Base-by-base conservation (phyloP, 2,329 filamentous ascomycete species). In the Cladosporium cucumerinum region DNA sequence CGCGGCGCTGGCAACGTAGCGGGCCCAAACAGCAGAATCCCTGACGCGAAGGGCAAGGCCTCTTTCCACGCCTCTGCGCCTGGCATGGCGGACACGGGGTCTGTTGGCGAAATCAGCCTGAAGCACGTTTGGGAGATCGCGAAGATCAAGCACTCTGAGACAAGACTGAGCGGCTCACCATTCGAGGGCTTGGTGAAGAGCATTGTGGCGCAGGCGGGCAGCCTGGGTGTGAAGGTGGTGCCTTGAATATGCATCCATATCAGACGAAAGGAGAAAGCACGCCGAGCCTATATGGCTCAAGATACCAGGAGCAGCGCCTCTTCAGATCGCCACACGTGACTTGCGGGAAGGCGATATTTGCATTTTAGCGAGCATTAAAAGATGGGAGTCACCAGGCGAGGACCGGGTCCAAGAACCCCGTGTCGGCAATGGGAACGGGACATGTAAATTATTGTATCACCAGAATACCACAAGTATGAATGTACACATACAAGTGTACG, bases 101-200 rank as follows among this genome's bases (percentile, higher is more conserved):
- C 82, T 8, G 63, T 65, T 25, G 95, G 94, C 65, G 89, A 86
- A 3, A 85, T 99, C 64, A 95, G 90, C 73, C 81, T 99, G 74
- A 99, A 99, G 83, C 95, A 99, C 80, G 83, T 99, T 25, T 98
- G 93, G 80, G 94, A 98, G 81, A 98, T 99, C 78, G 95, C 95
- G 69, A 93, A 92, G 84, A 96, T 99, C 75, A 99, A 99, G 85
- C 89, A 79, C 63, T 69, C 70, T 2, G 81, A 84, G 78, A 74
- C 72, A 48, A 72, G 81, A 64, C 69, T 84, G 69, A 75, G 72
- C 75, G 89, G 89, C 0, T 91, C 93, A 89, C 93, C 89, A 69
- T 85, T 96, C 36, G 92, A 97, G 79, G 93, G 91, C 0, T 77
- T 98, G 73, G 83, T 87, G 28, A 86, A 91, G 69, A 94, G 93